phyloP scores from a whole-genome alignment of 768 basidiomycete genomes.

The Collybiopsis confluens region DNA sequence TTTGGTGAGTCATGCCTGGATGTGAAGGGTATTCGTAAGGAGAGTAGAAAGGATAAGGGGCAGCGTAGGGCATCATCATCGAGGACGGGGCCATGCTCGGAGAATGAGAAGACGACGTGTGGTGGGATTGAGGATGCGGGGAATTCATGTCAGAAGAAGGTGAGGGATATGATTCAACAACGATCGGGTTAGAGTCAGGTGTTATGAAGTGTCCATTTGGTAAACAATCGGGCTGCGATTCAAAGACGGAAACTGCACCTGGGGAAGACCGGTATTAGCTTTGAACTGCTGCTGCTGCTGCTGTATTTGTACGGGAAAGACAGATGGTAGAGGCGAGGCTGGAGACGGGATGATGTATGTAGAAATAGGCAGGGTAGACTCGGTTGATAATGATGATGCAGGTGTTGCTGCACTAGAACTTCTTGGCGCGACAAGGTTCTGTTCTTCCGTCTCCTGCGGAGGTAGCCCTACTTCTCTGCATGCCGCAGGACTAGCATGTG shows the following conservation, averaged over 20 bases:
- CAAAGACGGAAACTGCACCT: neutral
- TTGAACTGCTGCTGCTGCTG: conserved; percentile 2
- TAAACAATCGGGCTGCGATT: neutral
- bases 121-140: neutral
- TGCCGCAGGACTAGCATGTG: neutral
- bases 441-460: neutral
- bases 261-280: neutral
- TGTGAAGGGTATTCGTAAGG: neutral
- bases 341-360: neutral
- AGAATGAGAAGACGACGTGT: neutral
- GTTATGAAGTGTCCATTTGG: neutral
- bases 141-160: too few species aligned
- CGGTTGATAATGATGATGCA: neutral
- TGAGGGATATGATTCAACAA: neutral
- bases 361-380: neutral
- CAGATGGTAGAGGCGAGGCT: neutral
- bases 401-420: neutral
- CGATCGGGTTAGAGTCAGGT: neutral
- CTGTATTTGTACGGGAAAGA: conserved; percentile 7
- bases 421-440: neutral
- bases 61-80: neutral
- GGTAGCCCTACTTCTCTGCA: neutral
- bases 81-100: neutral
- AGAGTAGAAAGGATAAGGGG: conserved; percentile 1
- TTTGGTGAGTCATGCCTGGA: neutral